A percentile compares a stretch with the other conserved stretches of the same genome.
Evolutionary conservation across 163 green algal genomes (phyloP).

Genomic region (Chloroidium sp.): DNA sequence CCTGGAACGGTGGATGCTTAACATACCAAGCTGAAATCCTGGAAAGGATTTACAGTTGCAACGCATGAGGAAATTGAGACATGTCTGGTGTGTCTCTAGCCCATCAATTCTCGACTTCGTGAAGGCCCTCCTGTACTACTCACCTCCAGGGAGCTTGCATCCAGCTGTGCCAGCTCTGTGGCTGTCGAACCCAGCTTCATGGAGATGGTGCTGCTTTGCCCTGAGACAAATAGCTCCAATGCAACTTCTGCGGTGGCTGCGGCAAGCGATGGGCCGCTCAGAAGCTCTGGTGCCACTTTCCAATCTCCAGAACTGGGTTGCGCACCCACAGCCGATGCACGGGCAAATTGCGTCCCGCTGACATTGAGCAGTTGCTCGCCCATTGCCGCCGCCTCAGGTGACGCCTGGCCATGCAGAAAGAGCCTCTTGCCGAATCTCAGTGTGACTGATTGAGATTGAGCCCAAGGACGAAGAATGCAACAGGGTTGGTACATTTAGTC

Average conservation of each 20-base stretch:
- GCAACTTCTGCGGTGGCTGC: not conserved
- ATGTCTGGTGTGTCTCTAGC: no score
- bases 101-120: no score
- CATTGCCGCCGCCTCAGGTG: constrained; percentile 18
- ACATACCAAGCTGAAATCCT: not conserved
- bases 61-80: constrained; percentile 2
- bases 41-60: not conserved
- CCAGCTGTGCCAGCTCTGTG: constrained; percentile 5
- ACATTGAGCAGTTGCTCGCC: constrained; percentile 35
- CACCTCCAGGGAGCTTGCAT: constrained; percentile 6
- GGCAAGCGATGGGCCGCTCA: not conserved
- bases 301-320: constrained; percentile 28
- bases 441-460: no score
- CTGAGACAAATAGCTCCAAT: not conserved
- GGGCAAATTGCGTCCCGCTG: constrained; percentile 29
- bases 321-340: constrained; percentile 11
- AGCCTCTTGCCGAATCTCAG: not conserved
- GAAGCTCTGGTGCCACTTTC: constrained; percentile 12
- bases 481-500: not conserved
- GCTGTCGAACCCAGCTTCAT: constrained; percentile 17
- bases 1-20: not conserved
- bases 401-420: constrained; percentile 15
- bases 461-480: no score
- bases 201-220: constrained; percentile 1
- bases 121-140: no score